Conservation (phyloP, 805 yeast genomes). For the Kodamaea laetipori region DNA sequence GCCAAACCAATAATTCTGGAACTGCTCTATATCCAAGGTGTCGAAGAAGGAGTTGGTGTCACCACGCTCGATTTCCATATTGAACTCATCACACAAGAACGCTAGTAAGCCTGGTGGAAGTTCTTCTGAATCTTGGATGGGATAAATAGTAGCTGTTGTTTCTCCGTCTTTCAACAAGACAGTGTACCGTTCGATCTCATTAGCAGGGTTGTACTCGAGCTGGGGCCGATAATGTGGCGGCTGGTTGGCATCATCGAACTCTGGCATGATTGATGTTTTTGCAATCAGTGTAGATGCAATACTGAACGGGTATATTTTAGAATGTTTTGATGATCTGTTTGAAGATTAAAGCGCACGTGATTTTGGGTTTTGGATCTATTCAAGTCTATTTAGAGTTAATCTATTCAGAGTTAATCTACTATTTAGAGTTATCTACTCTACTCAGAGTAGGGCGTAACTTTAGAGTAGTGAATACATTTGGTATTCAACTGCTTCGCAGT, state of each 20-base stretch:
- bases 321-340: constrained; percentile 17
- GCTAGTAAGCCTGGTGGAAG: constrained; percentile 78
- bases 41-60: constrained; percentile 87
- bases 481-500: no score
- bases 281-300: constrained; percentile 31
- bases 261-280: constrained; percentile 40
- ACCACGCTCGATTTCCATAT: constrained; percentile 88
- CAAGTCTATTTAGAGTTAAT: no score
- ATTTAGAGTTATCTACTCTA: no score
- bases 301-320: constrained; percentile 34
- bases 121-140: constrained; percentile 64
- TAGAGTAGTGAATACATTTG: no score
- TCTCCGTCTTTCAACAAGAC: constrained; percentile 83
- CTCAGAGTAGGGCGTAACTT: no score
- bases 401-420: no score
- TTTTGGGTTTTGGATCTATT: no score
- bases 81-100: constrained; percentile 87
- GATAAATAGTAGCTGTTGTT: constrained; percentile 91
- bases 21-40: constrained; percentile 71
- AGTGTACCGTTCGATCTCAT: constrained; percentile 63
- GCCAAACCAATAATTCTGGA: constrained; percentile 86
- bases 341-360: constrained; percentile 9
- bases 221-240: constrained; percentile 48
- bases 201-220: constrained; percentile 37
- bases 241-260: constrained; percentile 52